Conservation (phyloP, 768 basidiomycete genomes). For the Tremella mesenterica region DNA sequence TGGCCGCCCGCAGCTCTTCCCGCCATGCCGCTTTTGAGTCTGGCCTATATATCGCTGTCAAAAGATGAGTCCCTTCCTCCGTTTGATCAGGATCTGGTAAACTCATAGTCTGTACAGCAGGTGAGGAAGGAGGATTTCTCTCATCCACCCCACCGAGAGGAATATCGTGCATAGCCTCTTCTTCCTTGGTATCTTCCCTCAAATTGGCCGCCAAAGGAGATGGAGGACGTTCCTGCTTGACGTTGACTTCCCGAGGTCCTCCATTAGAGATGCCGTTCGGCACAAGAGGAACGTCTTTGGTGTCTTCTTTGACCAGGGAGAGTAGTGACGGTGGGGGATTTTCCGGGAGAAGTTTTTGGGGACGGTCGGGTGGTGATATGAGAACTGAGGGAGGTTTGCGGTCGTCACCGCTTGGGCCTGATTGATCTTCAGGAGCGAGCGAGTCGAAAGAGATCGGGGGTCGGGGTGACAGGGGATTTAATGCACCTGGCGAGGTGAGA, state of each 20-base stretch:
- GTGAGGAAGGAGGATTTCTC: constrained; percentile 30
- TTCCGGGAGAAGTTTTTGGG: constrained; percentile 25
- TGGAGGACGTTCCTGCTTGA: background rate
- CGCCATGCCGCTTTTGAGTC: constrained; percentile 81
- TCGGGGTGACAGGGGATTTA: constrained; percentile 90
- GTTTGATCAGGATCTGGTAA: constrained; percentile 16
- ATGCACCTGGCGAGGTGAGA: constrained; percentile 88
- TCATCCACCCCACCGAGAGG: constrained; percentile 7
- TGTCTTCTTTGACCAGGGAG: no score
- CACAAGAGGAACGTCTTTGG: no score
- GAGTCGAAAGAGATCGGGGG: constrained; percentile 46
- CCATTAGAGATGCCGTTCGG: constrained; percentile 2
- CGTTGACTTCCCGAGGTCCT: background rate
- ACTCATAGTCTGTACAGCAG: constrained; percentile 7
- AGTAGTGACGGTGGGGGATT: constrained; percentile 11
- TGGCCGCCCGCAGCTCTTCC: constrained; percentile 50
- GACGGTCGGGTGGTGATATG: constrained; percentile 14
- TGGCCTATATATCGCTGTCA: constrained; percentile 68
- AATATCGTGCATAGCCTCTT: background rate
- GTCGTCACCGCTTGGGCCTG: no score
- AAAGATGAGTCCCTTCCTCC: constrained; percentile 46
- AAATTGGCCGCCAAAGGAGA: background rate
- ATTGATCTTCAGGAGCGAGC: background rate
- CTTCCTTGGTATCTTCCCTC: background rate
- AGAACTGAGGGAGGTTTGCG: background rate